A percentile compares a stretch with the other conserved stretches of the same genome.
Conservation (phyloP, 2,329 filamentous ascomycete genomes). For the Septoria linicola region DNA sequence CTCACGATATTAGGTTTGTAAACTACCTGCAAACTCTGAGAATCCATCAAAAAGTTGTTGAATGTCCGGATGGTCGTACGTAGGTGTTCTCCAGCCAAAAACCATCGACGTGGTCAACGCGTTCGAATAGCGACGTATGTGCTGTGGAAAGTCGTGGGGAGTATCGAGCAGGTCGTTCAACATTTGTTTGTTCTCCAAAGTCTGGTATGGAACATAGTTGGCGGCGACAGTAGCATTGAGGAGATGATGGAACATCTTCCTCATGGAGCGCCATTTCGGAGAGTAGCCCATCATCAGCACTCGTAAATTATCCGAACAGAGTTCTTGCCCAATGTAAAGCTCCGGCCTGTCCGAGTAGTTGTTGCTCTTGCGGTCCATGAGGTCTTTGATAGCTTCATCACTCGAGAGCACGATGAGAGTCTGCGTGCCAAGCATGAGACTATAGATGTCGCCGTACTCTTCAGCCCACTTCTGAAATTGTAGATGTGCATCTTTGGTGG, state of each 20-base stretch:
- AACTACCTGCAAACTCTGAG: constrained; percentile 43
- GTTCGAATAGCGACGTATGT: constrained; percentile 51
- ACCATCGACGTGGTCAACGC: constrained; percentile 53
- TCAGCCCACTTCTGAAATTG: constrained; percentile 55
- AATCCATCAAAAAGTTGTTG: constrained; percentile 48
- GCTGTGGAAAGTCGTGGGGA: constrained; percentile 45
- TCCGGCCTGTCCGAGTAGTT: constrained; percentile 28
- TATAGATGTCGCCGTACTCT: constrained; percentile 54
- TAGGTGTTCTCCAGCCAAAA: constrained; percentile 45
- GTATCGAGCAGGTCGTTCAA: constrained; percentile 48
- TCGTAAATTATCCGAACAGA: constrained; percentile 22
- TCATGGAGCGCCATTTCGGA: constrained; percentile 37
- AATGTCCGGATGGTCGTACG: constrained; percentile 45
- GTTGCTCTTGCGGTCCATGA: constrained; percentile 27
- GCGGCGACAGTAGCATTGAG: constrained; percentile 49
- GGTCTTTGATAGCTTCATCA: constrained; percentile 50
- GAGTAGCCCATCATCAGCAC: constrained; percentile 29
- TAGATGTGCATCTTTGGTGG: constrained; percentile 43
- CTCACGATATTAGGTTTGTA: too few relatives aligned
- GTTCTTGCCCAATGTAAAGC: constrained; percentile 25
- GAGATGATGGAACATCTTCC: constrained; percentile 46
- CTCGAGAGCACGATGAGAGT: constrained; percentile 50
- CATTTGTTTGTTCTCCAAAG: constrained; percentile 58
- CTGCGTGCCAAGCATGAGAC: constrained; percentile 51
- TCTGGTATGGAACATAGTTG: constrained; percentile 56